Base-by-base conservation (phyloP, 1,139 yeast genomes). In the Meyerozyma guilliermondii region DNA sequence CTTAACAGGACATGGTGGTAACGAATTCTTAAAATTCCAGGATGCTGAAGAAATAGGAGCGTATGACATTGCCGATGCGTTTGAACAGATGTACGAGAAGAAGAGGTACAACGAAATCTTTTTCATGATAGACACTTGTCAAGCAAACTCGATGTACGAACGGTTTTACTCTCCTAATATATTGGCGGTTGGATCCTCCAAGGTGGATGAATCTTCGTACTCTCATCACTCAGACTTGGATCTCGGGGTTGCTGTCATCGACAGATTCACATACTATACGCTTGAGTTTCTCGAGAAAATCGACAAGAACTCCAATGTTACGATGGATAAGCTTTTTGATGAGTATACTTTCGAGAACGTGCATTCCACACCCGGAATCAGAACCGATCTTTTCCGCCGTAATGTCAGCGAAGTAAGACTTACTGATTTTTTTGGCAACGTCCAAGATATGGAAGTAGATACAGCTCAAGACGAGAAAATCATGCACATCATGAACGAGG, bases 1-100 rank as follows among this genome's bases (percentile, higher is more conserved):
- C 62, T 76, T 92, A 81, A 94, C 98, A 1, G 99, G 99, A 13
- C 99, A 92, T 63, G 99, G 99, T 13, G 99, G 99, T 42, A 89
- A 91, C 56, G 98, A 92, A 63, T 92, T 92, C 62, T 76, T 94
- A 54, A 92, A 92, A 65, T 92, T 92, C 63, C 99, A 92, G 64
- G 99, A 92, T 59, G 97, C 98, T 3, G 98, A 94, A 62, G 98
- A 92, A 60, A 89, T 92, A 45, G 91, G 96, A 2, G 84, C 96
- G 11, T 84, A 87, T 66, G 99, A 92, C 63, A 78, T 92, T 50
- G 98, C 98, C 0, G 96, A 92, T 65, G 98, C 98, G 2, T 88
- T 92, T 66, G 95, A 81, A 41, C 98, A 94, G 62, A 92, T 92
- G 98, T 80, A 87, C 66, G 96, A 92, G 59, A 91, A 91, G 77